Percentiles rank a stretch among this genome's conserved stretches.
phyloP scores from a whole-genome alignment of 768 basidiomycete species.

The Clitopilus hobsonii region DNA sequence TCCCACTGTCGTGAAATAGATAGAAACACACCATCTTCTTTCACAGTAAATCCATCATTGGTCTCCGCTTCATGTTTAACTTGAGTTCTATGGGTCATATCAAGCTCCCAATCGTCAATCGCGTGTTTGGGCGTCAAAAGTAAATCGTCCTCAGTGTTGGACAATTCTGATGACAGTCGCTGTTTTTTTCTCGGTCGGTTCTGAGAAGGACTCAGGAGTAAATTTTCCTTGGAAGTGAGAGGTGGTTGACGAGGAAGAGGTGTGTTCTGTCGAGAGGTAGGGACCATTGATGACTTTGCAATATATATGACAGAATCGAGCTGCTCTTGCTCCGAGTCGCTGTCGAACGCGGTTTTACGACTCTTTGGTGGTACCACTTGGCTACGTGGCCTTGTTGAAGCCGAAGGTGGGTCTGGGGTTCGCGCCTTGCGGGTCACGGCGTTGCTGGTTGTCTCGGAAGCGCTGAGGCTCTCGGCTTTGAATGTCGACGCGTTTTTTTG shows the following conservation, averaged over 20 bases:
- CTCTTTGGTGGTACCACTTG: conserved; percentile 7
- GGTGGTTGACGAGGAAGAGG: conserved; percentile 6
- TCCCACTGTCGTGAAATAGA: not conserved
- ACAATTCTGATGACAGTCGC: conserved; percentile 20
- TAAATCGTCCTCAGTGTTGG: not conserved
- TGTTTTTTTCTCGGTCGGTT: conserved; percentile 28
- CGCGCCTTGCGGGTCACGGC: not conserved
- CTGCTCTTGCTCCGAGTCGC: conserved; percentile 27
- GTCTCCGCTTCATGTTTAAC: not conserved
- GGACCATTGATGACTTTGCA: conserved; percentile 19
- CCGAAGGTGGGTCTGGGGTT: conserved; percentile 4
- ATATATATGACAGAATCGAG: conserved; percentile 23
- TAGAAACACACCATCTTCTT: not conserved
- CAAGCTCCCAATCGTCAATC: not conserved
- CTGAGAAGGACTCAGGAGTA: conserved; percentile 10
- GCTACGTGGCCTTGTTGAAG: not conserved
- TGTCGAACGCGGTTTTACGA: conserved; percentile 31
- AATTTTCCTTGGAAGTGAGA: conserved; percentile 20
- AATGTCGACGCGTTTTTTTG: not conserved
- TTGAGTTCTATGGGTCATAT: not conserved
- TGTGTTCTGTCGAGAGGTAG: conserved; percentile 3
- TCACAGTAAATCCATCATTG: too few species aligned
- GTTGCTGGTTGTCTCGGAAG: not conserved
- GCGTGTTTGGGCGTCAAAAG: conserved; percentile 6
- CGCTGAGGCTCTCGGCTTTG: not conserved